Base-by-base conservation (phyloP, 1,284 basidiomycete species). In the Malassezia equina region DNA sequence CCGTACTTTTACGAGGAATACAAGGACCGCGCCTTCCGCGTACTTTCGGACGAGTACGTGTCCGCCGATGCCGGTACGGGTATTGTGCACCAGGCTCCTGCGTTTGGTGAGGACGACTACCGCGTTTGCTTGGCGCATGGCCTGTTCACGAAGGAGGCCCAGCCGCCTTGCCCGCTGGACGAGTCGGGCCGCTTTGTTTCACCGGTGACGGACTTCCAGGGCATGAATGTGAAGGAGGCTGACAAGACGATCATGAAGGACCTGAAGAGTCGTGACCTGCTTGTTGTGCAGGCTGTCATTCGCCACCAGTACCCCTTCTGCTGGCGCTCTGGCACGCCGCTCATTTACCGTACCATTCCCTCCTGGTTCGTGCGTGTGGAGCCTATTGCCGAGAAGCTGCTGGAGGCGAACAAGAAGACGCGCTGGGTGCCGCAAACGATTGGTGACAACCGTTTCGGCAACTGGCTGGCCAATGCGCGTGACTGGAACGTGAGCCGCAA, bases 401-500 rank as follows among this genome's bases (percentile, higher is more conserved):
- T 96, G 13, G 80, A 82, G 52, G 93, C 94, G 77, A 98, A 99
- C 78, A 80, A 85, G 66, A 81, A 83, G 66, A 98, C 94, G 8
- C 79, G 86, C 77, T 99, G 94, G 93, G 93, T 98, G 11, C 94
- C 94, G 4, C 84, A 86, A 66, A 80, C 79, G 63, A 85, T 98
- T 46, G 88, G 90, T 9, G 91, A 96, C 59, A 84, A 86, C 63
- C 82, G 93, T 47, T 99, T 99, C 73, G 90, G 90, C 24, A 93
- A 88, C 76, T 99, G 94, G 94, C 80, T 99, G 55, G 84, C 87
- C 47, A 95, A 94, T 76, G 94, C 94, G 11, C 83, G 93, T 29
- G 94, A 99, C 75, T 99, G 94, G 94, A 98, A 96, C 75, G 81
- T 99, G 62, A 94, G 90, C n/a, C 82, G 94, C 62, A 98, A 98